These are phyloP conservation scores for Trichosanthes truncata DNA, from an alignment of 306 rosid species.

Conservation along the genomic window DNA sequence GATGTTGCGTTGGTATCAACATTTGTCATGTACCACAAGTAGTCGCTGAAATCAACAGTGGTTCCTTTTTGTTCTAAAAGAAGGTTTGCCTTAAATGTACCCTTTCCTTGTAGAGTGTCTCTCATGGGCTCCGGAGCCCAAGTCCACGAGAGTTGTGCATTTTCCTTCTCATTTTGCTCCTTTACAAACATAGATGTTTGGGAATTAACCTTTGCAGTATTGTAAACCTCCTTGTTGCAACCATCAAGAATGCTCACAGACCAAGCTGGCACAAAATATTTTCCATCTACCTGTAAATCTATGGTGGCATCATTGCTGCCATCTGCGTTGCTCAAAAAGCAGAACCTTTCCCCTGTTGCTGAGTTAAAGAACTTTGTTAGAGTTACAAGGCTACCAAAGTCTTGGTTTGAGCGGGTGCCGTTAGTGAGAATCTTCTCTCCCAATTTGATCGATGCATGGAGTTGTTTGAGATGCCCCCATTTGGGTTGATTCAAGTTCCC, in stretches of 20 bases:
- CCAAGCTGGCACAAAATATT: neutral
- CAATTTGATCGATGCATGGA: slow-evolving; percentile 31
- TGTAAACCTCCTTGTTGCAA: slow-evolving; percentile 28
- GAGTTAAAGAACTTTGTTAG: slow-evolving; percentile 7
- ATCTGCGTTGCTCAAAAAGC: slow-evolving; percentile 35
- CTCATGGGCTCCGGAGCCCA: slow-evolving; percentile 37
- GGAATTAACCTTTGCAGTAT: slow-evolving; percentile 47
- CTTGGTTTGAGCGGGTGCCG: slow-evolving; percentile 16
- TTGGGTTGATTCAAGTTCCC: slow-evolving; percentile 43
- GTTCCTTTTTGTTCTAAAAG: slow-evolving; percentile 34
- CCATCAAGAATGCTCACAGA: slow-evolving; percentile 35
- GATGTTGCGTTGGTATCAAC: no score
- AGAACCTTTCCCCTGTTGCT: slow-evolving; percentile 23
- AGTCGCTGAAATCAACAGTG: slow-evolving; percentile 34
- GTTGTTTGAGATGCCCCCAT: slow-evolving; percentile 19
- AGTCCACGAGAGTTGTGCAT: slow-evolving; percentile 20
- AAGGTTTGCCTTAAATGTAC: neutral
- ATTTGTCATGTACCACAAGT: slow-evolving; percentile 27
- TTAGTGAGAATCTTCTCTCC: slow-evolving; percentile 32
- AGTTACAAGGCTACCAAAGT: slow-evolving; percentile 22
- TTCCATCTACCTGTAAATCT: slow-evolving; percentile 17
- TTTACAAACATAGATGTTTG: slow-evolving; percentile 39
- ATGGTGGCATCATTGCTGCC: slow-evolving; percentile 28
- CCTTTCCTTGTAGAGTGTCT: slow-evolving; percentile 15
- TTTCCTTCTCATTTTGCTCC: slow-evolving; percentile 18